These are phyloP conservation scores for Circinella minor DNA, from an alignment of 371 early-diverging fungal species.

Conservation along the genomic window DNA sequence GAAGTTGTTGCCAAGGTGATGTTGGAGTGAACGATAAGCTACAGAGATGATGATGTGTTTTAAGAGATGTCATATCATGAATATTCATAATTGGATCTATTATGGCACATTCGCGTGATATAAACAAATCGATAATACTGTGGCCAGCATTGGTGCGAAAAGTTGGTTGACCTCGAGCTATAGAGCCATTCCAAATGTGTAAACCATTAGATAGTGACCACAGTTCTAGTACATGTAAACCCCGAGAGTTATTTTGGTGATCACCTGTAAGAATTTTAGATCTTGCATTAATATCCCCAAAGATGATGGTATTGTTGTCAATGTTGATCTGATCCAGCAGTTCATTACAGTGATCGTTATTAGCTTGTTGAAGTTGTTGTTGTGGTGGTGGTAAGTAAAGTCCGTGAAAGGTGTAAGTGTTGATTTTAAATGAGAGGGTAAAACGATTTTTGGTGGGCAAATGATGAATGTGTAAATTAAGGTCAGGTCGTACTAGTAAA, in stretches of 20 bases:
- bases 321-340: neutral
- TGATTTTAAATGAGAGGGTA: neutral
- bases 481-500: constrained; percentile 1
- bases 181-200: constrained; percentile 1
- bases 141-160: neutral
- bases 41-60: constrained; percentile 11
- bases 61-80: neutral
- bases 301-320: constrained; percentile 5
- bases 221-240: neutral
- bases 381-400: constrained; percentile 3
- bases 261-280: neutral
- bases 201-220: neutral
- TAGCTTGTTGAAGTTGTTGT: neutral
- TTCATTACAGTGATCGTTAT: neutral
- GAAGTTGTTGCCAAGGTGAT: neutral
- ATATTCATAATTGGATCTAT: neutral
- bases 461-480: neutral
- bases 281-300: constrained; percentile 17
- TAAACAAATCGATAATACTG: constrained; percentile 19
- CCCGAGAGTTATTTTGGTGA: neutral
- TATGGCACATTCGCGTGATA: neutral
- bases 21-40: neutral
- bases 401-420: constrained; percentile 4
- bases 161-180: constrained; percentile 5
- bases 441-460: neutral